Conservation (phyloP, 805 yeast genomes). For the Saccharomycopsis vini region DNA sequence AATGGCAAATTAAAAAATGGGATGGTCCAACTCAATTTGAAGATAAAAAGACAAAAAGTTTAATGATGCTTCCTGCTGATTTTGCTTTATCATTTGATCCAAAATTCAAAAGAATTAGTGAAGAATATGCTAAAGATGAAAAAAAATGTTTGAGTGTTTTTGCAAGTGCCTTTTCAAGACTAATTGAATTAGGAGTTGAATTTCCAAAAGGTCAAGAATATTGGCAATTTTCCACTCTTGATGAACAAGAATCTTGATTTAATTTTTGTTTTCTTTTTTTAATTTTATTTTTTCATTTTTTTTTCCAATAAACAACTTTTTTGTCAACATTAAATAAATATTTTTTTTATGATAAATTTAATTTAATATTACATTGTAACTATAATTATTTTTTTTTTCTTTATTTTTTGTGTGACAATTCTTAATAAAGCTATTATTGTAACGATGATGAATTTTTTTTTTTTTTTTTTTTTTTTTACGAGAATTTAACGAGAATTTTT, state of each 20-base stretch:
- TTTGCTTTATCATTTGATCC: conserved; percentile 58
- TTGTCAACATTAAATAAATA: too few species aligned
- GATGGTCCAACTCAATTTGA: conserved; percentile 55
- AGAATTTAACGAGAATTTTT: too few species aligned
- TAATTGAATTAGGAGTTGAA: conserved; percentile 67
- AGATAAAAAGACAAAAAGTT: conserved; percentile 46
- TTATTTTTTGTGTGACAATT: too few species aligned
- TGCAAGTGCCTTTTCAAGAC: conserved; percentile 54
- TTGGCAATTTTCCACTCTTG: conserved; percentile 55
- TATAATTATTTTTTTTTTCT: too few species aligned
- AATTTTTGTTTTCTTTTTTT: too few species aligned
- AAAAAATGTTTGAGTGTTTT: conserved; percentile 55
- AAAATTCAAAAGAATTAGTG: conserved; percentile 50
- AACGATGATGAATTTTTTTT: too few species aligned
- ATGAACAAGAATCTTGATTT: conserved; percentile 43
- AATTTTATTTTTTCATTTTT: too few species aligned
- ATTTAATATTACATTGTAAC: too few species aligned
- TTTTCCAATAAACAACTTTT: too few species aligned
- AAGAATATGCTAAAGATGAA: conserved; percentile 59
- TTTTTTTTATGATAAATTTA: too few species aligned
- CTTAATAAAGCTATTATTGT: too few species aligned
- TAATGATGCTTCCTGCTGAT: conserved; percentile 87
- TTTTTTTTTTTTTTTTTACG: too few species aligned
- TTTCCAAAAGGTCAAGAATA: conserved; percentile 43
- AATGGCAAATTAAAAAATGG: conserved; percentile 50